Percentiles rank a stretch among this genome's conserved stretches.
These are phyloP conservation scores for Podospora tetraspora DNA, from an alignment of 495 filamentous ascomycete genomes.

Conservation along the genomic window DNA sequence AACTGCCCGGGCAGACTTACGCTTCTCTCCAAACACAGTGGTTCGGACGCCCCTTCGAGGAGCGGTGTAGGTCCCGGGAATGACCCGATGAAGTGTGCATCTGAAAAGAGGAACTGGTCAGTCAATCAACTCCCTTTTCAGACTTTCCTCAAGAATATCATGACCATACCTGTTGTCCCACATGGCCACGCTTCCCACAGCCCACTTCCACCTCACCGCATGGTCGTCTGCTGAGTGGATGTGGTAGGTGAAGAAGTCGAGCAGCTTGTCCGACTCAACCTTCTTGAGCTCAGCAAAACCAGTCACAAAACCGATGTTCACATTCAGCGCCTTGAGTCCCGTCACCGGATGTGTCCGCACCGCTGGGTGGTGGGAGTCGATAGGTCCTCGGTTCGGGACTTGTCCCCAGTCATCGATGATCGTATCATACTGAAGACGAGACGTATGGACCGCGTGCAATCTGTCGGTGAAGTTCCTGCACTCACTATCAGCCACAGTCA, in stretches of 20 bases:
- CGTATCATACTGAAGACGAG: slow-evolving; percentile 43
- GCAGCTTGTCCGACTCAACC: slow-evolving; percentile 47
- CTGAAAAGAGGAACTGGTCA: slow-evolving; percentile 13
- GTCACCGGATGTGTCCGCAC: slow-evolving; percentile 53
- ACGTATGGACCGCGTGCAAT: slow-evolving; percentile 48
- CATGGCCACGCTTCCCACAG: slow-evolving; percentile 49
- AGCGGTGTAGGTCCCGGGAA: slow-evolving; percentile 47
- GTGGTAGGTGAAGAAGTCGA: slow-evolving; percentile 48
- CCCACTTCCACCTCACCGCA: slow-evolving; percentile 51
- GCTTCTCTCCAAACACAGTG: slow-evolving; percentile 52
- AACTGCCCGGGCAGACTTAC: slow-evolving; percentile 31
- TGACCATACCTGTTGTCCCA: slow-evolving; percentile 47
- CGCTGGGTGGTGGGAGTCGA: slow-evolving; percentile 52
- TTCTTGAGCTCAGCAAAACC: slow-evolving; percentile 53
- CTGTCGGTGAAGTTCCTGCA: slow-evolving; percentile 45
- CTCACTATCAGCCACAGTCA: neutral
- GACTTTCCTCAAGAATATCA: no score
- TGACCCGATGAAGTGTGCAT: slow-evolving; percentile 46
- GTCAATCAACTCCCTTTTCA: neutral
- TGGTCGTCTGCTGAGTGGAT: slow-evolving; percentile 52
- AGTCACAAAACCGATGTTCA: slow-evolving; percentile 48
- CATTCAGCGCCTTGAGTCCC: slow-evolving; percentile 45
- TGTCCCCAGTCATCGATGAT: slow-evolving; percentile 45
- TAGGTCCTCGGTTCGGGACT: slow-evolving; percentile 44
- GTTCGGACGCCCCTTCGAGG: slow-evolving; percentile 45